Percentiles rank a stretch among this genome's conserved stretches.
phyloP scores from a whole-genome alignment of 306 rosid genomes.

The Purshia tridentata region DNA sequence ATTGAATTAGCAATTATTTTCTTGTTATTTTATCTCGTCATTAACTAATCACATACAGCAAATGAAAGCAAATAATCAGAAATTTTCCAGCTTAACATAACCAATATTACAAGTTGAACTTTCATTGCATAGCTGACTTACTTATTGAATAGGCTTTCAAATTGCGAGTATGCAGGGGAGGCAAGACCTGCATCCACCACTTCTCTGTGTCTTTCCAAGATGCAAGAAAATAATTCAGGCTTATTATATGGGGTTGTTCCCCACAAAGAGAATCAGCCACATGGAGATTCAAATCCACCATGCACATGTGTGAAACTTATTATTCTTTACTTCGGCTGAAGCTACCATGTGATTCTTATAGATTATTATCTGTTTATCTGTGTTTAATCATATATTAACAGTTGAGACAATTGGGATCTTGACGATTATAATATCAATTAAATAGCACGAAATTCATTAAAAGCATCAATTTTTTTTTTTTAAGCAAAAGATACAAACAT shows the following conservation, averaged over 20 bases:
- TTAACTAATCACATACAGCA: background rate
- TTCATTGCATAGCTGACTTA: background rate
- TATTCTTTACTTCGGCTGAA: background rate
- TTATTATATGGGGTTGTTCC: background rate
- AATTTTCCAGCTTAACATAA: conserved; percentile 8
- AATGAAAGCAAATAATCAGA: background rate
- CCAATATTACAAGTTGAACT: background rate
- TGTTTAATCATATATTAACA: background rate
- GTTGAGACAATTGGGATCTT: conserved; percentile 6
- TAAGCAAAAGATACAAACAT: background rate
- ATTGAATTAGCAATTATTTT: background rate
- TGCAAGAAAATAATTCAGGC: background rate
- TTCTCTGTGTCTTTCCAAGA: conserved; percentile 1
- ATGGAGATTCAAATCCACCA: conserved; percentile 4
- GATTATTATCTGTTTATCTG: background rate
- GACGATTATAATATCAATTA: background rate
- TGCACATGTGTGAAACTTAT: background rate
- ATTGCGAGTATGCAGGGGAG: background rate
- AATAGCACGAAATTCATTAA: background rate
- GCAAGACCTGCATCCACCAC: conserved; percentile 12
- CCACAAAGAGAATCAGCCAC: background rate
- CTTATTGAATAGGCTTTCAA: background rate
- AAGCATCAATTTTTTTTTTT: background rate
- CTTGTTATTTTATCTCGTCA: background rate
- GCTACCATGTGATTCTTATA: background rate